Conservation (phyloP, 805 yeast species). For the Starmerella davenportii region DNA sequence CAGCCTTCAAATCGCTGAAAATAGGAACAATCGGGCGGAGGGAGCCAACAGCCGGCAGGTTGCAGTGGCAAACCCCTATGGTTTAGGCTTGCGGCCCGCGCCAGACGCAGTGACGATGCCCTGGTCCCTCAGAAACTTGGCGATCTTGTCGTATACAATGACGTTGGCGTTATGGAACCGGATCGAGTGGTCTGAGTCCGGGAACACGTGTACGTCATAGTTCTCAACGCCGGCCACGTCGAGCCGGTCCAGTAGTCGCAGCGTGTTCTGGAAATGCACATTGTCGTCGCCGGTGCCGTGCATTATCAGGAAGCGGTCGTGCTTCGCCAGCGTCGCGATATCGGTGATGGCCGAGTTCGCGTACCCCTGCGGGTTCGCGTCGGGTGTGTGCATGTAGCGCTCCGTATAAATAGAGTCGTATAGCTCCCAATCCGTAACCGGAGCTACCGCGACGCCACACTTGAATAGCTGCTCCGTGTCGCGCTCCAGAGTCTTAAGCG, state of each 20-base stretch:
- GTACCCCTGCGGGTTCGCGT: constrained; percentile 47
- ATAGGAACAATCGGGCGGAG: too few relatives aligned
- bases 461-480: constrained; percentile 61
- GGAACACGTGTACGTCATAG: constrained; percentile 75
- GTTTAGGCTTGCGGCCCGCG: too few relatives aligned
- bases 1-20: too few relatives aligned
- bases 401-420: constrained; percentile 92
- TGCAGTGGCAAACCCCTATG: too few relatives aligned
- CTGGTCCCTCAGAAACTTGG: constrained; percentile 40
- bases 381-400: constrained; percentile 78
- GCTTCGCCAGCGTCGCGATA: constrained; percentile 36
- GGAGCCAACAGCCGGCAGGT: too few relatives aligned
- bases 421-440: constrained; percentile 84
- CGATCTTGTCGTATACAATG: constrained; percentile 53
- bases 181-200: constrained; percentile 84
- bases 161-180: constrained; percentile 58
- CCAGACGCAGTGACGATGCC: too few relatives aligned
- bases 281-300: constrained; percentile 98
- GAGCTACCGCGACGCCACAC: constrained; percentile 92
- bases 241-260: constrained; percentile 57
- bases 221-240: constrained; percentile 64
- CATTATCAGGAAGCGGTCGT: constrained; percentile 61
- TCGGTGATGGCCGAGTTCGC: constrained; percentile 36
- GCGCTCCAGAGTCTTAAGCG: constrained; percentile 70
- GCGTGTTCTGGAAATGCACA: constrained; percentile 82